Conservation (phyloP, 2,329 filamentous ascomycete species). For the Trichoderma koningii region DNA sequence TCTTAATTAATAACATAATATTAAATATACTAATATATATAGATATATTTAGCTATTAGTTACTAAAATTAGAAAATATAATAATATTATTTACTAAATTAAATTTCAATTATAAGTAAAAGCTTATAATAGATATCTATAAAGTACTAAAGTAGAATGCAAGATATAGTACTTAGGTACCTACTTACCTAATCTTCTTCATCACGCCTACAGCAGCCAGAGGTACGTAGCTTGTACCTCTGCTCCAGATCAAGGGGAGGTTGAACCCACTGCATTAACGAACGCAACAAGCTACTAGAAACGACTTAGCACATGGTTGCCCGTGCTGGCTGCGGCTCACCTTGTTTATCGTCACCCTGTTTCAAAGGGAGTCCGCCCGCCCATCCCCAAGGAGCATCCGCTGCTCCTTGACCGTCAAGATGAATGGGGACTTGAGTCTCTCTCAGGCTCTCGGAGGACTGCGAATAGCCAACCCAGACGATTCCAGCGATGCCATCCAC, state of each 20-base stretch:
- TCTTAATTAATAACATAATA: no score
- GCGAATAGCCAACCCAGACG: conserved; percentile 95
- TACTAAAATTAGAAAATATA: no score
- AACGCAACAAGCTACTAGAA: conserved; percentile 16
- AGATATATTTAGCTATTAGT: no score
- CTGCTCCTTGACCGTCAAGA: conserved; percentile 47
- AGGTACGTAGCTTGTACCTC: conserved; percentile 2
- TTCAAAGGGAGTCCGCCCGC: conserved; percentile 25
- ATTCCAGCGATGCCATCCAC: conserved; percentile 52
- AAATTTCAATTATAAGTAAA: no score
- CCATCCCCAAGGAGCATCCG: conserved; percentile 26
- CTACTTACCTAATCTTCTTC: no score
- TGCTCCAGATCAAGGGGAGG: conserved; percentile 19
- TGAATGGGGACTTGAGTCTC: conserved; percentile 91
- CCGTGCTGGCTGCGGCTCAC: conserved; percentile 20
- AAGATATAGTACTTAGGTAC: no score
- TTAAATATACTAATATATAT: no score
- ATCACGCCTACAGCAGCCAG: conserved; percentile 1
- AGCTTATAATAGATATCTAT: no score
- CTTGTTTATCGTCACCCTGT: conserved; percentile 28
- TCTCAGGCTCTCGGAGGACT: conserved; percentile 90
- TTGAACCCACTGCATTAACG: conserved; percentile 17
- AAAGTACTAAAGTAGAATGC: no score
- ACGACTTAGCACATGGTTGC: conserved; percentile 17
- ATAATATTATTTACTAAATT: no score